Evolutionary conservation across 768 basidiomycete species (phyloP).

Genomic region (Russula olivacea): DNA sequence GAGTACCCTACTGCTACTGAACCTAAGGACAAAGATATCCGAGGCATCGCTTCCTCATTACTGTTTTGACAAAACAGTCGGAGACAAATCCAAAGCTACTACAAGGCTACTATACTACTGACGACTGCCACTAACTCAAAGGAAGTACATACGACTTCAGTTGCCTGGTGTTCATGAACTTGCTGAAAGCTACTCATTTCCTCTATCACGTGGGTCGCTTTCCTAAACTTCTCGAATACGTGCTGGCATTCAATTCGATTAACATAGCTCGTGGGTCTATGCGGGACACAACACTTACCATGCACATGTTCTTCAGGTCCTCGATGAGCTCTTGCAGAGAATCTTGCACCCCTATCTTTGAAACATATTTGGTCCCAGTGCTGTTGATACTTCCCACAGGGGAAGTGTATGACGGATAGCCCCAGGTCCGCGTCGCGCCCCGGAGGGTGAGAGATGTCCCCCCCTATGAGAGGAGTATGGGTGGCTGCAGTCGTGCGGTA

Average conservation of each 20-base stretch:
- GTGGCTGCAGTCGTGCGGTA: neutral
- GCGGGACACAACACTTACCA: constrained; percentile 33
- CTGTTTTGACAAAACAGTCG: neutral
- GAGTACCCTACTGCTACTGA: too few relatives aligned
- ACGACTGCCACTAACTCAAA: too few relatives aligned
- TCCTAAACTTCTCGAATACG: constrained; percentile 52
- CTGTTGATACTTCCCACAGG: constrained; percentile 75
- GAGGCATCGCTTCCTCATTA: neutral
- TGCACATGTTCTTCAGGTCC: constrained; percentile 58
- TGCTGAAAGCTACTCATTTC: constrained; percentile 43
- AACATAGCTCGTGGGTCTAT: neutral
- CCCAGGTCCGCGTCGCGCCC: constrained; percentile 37
- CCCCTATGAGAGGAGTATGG: constrained; percentile 33
- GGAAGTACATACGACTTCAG: too few relatives aligned
- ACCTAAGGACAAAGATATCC: neutral
- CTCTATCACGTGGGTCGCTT: constrained; percentile 34
- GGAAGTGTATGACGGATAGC: constrained; percentile 73
- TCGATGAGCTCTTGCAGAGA: constrained; percentile 71
- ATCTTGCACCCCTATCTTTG: constrained; percentile 54
- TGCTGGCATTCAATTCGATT: neutral
- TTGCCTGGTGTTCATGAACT: constrained; percentile 33
- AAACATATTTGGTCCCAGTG: constrained; percentile 62
- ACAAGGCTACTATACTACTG: neutral
- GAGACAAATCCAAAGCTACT: neutral
- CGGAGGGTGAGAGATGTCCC: constrained; percentile 86